Base-by-base conservation (phyloP, 306 rosid species). In the Cucurbita moschata region DNA sequence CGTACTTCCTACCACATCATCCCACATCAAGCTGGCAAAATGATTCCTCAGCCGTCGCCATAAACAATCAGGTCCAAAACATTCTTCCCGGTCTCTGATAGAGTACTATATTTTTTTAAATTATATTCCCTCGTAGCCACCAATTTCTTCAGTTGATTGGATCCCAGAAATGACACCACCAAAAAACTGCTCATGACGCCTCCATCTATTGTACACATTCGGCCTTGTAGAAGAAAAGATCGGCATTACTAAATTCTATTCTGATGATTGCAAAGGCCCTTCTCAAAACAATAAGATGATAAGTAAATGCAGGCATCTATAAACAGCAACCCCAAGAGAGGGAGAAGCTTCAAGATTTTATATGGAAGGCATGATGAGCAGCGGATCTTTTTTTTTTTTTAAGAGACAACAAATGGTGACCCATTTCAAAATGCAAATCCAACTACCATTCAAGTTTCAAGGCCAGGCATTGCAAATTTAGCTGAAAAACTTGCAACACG, bases 381-480 rank as follows among this genome's bases (percentile, higher is more conserved):
- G 73, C 13, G 46, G 13, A 3, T 23, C 7, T 12, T 18, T 30
- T 44, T 47, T 42, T 0, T 67, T 47, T 65, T 68, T 67, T 68
- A 0, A 7, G 35, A 18, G 52, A 13, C 57, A 13, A 16, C 35
- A 13, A 15, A 72, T 72, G 64, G 52, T 10, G 12, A 2, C 53
- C 18, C 76, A 16, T n/a, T n/a, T n/a, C n/a, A n/a, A n/a, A n/a
- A n/a, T n/a, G n/a, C n/a, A n/a, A n/a, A n/a, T n/a, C n/a, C n/a
- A n/a, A n/a, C n/a, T n/a, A n/a, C 73, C 60, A 75, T 50, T 88
- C 89, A 89, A 61, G 77, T 68, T 69, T 87, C 97, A 77, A 85
- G 86, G 64, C 97, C 97, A 0, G 98, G 97, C 96, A 94, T 72
- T 55, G 87, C 90, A 87, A 94, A 94, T 82, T 90, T 96, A 64